phyloP scores from a whole-genome alignment of 129 eudicot species.

The Chrysanthemum lavandulifolium region DNA sequence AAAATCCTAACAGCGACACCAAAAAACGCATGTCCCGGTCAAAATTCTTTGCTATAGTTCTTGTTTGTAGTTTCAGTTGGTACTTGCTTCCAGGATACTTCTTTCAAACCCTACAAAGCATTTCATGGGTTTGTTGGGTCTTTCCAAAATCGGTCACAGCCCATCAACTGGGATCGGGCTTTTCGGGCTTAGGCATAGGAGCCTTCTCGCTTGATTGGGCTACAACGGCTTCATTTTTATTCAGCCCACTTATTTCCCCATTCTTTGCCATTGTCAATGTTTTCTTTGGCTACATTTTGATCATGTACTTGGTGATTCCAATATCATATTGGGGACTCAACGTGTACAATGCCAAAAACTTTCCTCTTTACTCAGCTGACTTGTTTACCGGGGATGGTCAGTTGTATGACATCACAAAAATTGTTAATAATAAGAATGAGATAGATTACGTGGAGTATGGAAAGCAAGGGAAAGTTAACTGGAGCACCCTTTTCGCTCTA shows the following conservation, averaged over 20 bases:
- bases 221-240: slow-evolving; percentile 51
- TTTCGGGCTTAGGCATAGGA: slow-evolving; percentile 58
- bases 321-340: slow-evolving; percentile 62
- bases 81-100: slow-evolving; percentile 68
- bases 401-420: slow-evolving; percentile 42
- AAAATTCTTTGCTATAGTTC: slow-evolving; percentile 60
- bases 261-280: slow-evolving; percentile 72
- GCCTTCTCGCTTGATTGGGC: slow-evolving; percentile 81
- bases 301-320: slow-evolving; percentile 59
- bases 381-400: slow-evolving; percentile 52
- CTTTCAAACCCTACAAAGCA: slow-evolving; percentile 52
- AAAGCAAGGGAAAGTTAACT: slow-evolving; percentile 46
- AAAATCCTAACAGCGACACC: slow-evolving; percentile 3
- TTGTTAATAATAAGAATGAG: slow-evolving; percentile 50
- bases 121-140: slow-evolving; percentile 67
- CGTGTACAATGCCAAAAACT: slow-evolving; percentile 54
- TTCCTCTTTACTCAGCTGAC: slow-evolving; percentile 51
- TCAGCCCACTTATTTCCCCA: slow-evolving; percentile 70
- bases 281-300: slow-evolving; percentile 48
- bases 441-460: slow-evolving; percentile 45
- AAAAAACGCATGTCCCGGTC: slow-evolving; percentile 47
- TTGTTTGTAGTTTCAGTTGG: slow-evolving; percentile 59
- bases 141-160: slow-evolving; percentile 70
- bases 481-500: slow-evolving; percentile 66
- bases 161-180: slow-evolving; percentile 77